Conservation (phyloP, 2,329 filamentous ascomycete genomes). For the Diaporthe caulivora region DNA sequence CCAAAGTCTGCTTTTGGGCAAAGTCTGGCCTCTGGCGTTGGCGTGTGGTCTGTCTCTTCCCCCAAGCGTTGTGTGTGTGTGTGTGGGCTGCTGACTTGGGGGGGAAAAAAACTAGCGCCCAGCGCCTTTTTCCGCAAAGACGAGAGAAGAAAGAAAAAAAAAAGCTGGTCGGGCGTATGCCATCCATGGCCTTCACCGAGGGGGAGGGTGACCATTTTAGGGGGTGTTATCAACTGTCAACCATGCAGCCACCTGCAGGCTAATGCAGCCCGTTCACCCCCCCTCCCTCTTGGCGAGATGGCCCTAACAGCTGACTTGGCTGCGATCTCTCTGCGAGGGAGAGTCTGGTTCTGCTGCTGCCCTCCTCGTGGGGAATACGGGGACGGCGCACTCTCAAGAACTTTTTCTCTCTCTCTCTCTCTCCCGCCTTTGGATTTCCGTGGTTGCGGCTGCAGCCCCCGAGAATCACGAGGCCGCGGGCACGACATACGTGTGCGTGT, state of each 20-base stretch:
- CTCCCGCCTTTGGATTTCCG: neutral
- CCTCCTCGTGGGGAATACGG: neutral
- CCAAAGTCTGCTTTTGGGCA: neutral
- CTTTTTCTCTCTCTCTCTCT: no score
- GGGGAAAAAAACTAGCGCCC: neutral
- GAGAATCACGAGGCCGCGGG: neutral
- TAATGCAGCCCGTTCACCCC: constrained; percentile 20
- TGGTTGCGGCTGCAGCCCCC: neutral
- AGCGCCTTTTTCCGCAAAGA: neutral
- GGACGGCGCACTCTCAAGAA: neutral
- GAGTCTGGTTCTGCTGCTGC: no score
- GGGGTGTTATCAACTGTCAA: constrained; percentile 27
- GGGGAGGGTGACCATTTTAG: neutral
- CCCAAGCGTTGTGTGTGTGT: neutral
- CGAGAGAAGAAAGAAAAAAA: no score
- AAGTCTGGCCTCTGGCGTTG: no score
- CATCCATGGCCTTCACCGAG: constrained; percentile 2
- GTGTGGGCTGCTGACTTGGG: no score
- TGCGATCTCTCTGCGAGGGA: constrained; percentile 2
- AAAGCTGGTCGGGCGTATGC: neutral
- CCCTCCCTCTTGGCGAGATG: constrained; percentile 23
- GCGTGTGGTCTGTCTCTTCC: neutral
- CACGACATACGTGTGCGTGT: no score
- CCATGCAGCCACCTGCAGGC: constrained; percentile 27
- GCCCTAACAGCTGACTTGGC: constrained; percentile 14